Evolutionary conservation across 1,139 yeast species (phyloP), one percentile per base, ranked within the genome.

Genomic region (Sugiyamaella pinicola): DNA sequence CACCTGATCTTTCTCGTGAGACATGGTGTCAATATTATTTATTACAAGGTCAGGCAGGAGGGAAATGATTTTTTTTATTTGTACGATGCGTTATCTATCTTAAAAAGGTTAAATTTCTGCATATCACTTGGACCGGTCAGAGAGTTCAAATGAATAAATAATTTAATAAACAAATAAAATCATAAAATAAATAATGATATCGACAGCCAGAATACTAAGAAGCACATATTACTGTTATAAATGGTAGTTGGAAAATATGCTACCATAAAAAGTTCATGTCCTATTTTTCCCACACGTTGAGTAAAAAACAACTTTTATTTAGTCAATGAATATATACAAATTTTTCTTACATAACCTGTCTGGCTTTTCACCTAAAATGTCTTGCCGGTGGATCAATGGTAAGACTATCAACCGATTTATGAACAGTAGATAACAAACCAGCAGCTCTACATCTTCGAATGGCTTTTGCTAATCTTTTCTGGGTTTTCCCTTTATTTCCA

Each of bases 401-500:
- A 21, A 59, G 50, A 33, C 48, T 42, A 31, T 59, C 58, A 55
- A 73, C 72, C 63, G 81, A 81, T 63, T 75, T 78, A 62, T 84
- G 87, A 39, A 81, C 82, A 51, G 82, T 71, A 24, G 88, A 79
- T 64, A 86, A 73, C 54, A 85, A 73, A 0, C 95, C 93, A 54
- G 84, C 80, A 3, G 84, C 81, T 61, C 90, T 75, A 15, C 89
- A 83, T 51, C 90, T 74, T 64, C 83, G 77, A 49, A 85, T 77
- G 35, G 93, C 90, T 58, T 77, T 81, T 0, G 86, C 75, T 60
- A 86, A 72, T 58, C 74, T 73, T 64, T 77, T 78, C 64, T 86
- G 93, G 61, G 83, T 85, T 58, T 71, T 73, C 17, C 77, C 75
- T 53, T 69, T 74, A 61, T 84, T 77, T 2, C 87, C 88, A 6